Base-by-base conservation (phyloP, 441 rosid species). In the Flueggea neowawraea region DNA sequence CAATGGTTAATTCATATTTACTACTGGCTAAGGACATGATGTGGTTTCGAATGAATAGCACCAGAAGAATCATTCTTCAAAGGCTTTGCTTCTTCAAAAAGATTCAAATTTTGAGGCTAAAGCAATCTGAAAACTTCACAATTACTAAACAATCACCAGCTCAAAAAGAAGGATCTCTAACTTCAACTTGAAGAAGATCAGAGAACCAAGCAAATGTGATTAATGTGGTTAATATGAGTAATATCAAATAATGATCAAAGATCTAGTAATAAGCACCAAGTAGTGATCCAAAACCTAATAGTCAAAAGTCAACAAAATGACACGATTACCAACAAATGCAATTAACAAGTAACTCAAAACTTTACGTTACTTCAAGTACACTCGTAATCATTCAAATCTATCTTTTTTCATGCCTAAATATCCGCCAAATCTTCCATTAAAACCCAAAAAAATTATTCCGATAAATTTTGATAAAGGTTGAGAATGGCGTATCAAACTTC, bases 341-440 rank as follows among this genome's bases (percentile, higher is more conserved):
- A 43, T 17, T 41, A 68, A 52, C 61, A 75, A 73, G 79, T 55
- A 64, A 44, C 58, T 61, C 55, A 50, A 51, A 5, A 67, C 63
- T 60, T 57, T 64, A 31, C 31, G 28, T 76, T 69, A 54, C 87
- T 80, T 80, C 71, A 47, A 58, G 10, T 49, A 65, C 77, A 78
- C 82, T 63, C 80, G 71, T 31, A 52, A 73, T 60, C 54, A 75
- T 65, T 69, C 39, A 16, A 54, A 54, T 52, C 16, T 2, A 36
- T 8, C 64, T 22, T 55, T 54, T 65, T 67, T 41, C 63, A 60
- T 16, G 33, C 55, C 63, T 28, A 58, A 62, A 52, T 36, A 36
- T 36, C 41, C 4, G 41, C 9, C 41, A 36, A 36, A 36, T 36
- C 41, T 36, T 36, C 41, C 41, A 36, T 8, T 36, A 36, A 36